Evolutionary conservation across 345 rosid genomes (phyloP).

Genomic region (Linum usitatissimum): DNA sequence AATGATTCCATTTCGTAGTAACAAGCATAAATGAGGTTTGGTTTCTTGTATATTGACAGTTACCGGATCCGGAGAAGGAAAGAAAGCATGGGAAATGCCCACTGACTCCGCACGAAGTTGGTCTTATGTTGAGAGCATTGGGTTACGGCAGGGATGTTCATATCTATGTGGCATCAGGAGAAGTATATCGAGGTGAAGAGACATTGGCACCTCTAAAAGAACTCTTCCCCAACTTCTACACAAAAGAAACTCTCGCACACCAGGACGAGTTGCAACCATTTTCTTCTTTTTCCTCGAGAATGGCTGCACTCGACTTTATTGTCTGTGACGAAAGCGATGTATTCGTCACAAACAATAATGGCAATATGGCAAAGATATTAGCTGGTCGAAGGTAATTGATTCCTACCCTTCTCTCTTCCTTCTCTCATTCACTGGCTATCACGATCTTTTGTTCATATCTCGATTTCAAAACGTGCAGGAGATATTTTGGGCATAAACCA

Average conservation of each 20-base stretch:
- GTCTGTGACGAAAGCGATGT: conserved; percentile 96
- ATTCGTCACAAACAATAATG: conserved; percentile 92
- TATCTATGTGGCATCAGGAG: conserved; percentile 97
- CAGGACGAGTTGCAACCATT: conserved; percentile 69
- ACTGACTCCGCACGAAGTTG: conserved; percentile 91
- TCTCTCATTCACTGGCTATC: neutral
- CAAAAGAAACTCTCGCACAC: conserved; percentile 74
- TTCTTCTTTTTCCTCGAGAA: conserved; percentile 76
- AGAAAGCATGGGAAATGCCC: conserved; percentile 98
- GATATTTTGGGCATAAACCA: conserved; percentile 86
- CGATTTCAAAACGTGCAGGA: conserved; percentile 34
- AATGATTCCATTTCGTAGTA: conserved; percentile 2
- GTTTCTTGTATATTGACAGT: conserved; percentile 33
- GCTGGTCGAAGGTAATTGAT: conserved; percentile 74
- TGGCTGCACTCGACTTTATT: conserved; percentile 97
- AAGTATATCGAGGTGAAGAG: conserved; percentile 79
- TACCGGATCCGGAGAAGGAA: conserved; percentile 66
- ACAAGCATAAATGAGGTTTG: neutral
- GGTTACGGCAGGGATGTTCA: conserved; percentile 89
- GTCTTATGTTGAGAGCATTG: conserved; percentile 87
- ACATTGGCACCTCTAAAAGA: conserved; percentile 71
- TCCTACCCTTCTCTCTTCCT: neutral
- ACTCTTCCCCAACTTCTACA: conserved; percentile 77
- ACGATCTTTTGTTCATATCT: conserved; percentile 9
- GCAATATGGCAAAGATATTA: conserved; percentile 90